These are phyloP conservation scores for Nemania sp. DNA, from an alignment of 2,329 filamentous ascomycete species.

Conservation along the genomic window DNA sequence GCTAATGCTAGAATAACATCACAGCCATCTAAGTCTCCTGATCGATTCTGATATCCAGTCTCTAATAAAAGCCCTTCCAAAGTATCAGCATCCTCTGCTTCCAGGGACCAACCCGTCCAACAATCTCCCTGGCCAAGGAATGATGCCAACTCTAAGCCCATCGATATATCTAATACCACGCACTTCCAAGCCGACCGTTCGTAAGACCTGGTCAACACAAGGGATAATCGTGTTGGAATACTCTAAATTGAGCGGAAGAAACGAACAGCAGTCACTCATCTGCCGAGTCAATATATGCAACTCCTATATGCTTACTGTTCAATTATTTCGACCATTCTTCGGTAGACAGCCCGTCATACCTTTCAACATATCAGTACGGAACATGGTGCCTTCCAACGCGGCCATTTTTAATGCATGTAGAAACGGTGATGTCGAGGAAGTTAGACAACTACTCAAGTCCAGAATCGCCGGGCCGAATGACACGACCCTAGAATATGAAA, in stretches of 20 bases:
- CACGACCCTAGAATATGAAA: neutral
- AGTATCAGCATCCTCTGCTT: neutral
- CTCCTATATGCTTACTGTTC: neutral
- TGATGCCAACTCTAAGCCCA: too few relatives aligned
- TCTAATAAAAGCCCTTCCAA: neutral
- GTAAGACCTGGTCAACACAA: neutral
- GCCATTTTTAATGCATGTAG: neutral
- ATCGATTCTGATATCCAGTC: neutral
- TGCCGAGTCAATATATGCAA: neutral
- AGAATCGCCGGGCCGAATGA: neutral
- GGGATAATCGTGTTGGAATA: neutral
- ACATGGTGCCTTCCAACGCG: neutral
- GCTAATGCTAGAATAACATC: neutral
- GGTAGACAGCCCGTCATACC: neutral
- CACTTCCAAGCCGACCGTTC: neutral
- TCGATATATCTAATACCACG: too few relatives aligned
- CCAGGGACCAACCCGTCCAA: too few relatives aligned
- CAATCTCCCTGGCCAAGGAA: too few relatives aligned
- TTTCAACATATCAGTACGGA: slow-evolving; percentile 1
- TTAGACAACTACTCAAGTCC: neutral
- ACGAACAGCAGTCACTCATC: neutral
- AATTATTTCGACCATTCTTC: neutral
- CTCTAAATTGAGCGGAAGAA: neutral
- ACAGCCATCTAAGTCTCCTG: neutral
- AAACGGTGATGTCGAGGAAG: neutral